Base-by-base conservation (phyloP, 768 basidiomycete genomes). In the Boletales sp. region DNA sequence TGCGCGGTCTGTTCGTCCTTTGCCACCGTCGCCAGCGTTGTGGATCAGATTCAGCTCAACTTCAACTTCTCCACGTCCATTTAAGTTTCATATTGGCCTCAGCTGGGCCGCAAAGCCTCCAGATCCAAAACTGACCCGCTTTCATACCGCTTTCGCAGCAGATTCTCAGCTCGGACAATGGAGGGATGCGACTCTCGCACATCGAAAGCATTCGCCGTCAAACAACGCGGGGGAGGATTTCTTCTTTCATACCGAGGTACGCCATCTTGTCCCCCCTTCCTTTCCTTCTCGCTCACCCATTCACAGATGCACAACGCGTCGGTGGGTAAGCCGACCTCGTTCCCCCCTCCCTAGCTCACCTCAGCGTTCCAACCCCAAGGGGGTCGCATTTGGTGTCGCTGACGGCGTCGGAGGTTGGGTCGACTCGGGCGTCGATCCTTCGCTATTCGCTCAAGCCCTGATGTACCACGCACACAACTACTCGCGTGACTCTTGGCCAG, bases 361-460 rank as follows among this genome's bases (percentile, higher is more conserved):
- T 44, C 66, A 62, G 38, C 56, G 17, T 40, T 28, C 33, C 18
- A 14, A 19, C 41, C 0, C 19, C n/a, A 30, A 90, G 87, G 87
- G 88, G 19, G 65, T 90, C 28, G 80, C 87, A 2, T 75, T 96
- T 46, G 92, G 90, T 34, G 81, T 96, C 5, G 90, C 93, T 35
- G 94, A 97, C 59, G 94, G 94, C 17, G 93, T 96, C 5, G 93
- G 93, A 2, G 93, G 94, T 17, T 97, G 94, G 94, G 78, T 81
- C 42, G 81, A 85, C 34, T 79, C 81, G 25, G 87, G 90, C 14
- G 80, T 90, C 46, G 92, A 96, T 68, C 91, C 91, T 1, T 85
- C 91, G 0, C 72, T 94, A 40, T 97, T 94, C 72, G 85, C 92
- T 1, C 94, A 96, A 70, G 81, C 90, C 0, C 72, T 97, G 44